Base-by-base conservation (phyloP, 805 yeast genomes). In the Wickerhamiella nectarea region DNA sequence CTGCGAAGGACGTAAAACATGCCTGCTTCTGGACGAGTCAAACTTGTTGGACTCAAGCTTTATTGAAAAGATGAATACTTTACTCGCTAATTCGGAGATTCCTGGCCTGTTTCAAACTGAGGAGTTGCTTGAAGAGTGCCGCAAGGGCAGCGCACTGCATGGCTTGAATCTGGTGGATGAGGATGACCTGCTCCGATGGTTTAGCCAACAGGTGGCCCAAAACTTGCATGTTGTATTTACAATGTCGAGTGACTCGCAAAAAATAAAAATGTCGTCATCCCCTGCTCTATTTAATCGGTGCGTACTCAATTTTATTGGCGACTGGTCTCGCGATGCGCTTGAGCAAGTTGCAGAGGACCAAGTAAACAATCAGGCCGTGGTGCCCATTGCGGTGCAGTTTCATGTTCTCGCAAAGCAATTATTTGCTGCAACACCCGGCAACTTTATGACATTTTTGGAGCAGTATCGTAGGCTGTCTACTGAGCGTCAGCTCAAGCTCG, bases 281-380 rank as follows among this genome's bases (percentile, higher is more conserved):
- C 94, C 95, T 0, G 96, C 96, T 0, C 63, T 87, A 26, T 78
- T 84, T 61, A 87, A 87, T 55, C 66, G 97, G 55, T 87, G 96
- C 65, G 93, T 84, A 1, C 61, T 89, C 31, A 75, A 79, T 54
- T 83, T 89, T 86, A 76, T 85, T 79, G 94, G 94, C 4, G 75
- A 75, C 43, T 87, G 96, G 95, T 67, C 78, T 0, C 46, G 51
- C 3, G 47, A 54, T 0, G 63, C 85, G 0, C 57, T 78, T 39
- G 43, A 48, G 6, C 73, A 74, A 40, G 74, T 85, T 26, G 74
- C 79, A 0, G 44, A 52, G 0, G 59, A 59, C 10, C 47, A 39
- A 12, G 17, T 44, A 2, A 7, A 34, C 4, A n/a, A 15, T 1
- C 14, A 38, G 3, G 44, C 34, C 26, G 10, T 19, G 3, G 46